Evolutionary conservation across 352 stramenopile species (phyloP).

Genomic region (Phytophthora ramorum): DNA sequence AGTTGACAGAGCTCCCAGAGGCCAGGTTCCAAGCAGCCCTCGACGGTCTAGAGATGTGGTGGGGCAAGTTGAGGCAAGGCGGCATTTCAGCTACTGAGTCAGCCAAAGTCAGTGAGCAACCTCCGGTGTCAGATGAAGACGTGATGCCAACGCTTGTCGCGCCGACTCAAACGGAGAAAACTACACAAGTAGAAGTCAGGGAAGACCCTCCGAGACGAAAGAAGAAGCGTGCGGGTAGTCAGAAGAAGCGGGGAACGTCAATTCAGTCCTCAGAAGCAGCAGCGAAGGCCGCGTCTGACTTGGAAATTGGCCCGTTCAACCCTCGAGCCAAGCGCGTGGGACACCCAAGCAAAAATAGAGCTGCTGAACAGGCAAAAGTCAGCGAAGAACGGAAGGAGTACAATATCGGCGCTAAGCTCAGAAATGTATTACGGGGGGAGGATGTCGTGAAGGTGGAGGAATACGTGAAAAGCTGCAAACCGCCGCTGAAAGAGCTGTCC

Average conservation of each 20-base stretch:
- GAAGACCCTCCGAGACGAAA: too few species aligned
- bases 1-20: background rate
- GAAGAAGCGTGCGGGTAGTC: too few species aligned
- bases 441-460: conserved; percentile 4
- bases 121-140: background rate
- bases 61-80: background rate
- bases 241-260: too few species aligned
- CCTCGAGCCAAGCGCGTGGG: background rate
- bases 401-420: background rate
- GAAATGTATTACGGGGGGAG: background rate
- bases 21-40: conserved; percentile 3
- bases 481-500: background rate
- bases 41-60: background rate
- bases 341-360: background rate
- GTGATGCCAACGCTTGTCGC: background rate
- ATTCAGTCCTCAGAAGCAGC: background rate
- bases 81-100: background rate
- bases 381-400: background rate
- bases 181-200: too few species aligned
- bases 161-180: too few species aligned
- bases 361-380: background rate
- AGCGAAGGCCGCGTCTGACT: too few species aligned
- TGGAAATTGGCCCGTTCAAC: background rate
- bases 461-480: background rate
- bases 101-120: background rate